These are phyloP conservation scores for Speleostelium caveatum DNA, from an alignment of 78 protist species.

Conservation along the genomic window DNA sequence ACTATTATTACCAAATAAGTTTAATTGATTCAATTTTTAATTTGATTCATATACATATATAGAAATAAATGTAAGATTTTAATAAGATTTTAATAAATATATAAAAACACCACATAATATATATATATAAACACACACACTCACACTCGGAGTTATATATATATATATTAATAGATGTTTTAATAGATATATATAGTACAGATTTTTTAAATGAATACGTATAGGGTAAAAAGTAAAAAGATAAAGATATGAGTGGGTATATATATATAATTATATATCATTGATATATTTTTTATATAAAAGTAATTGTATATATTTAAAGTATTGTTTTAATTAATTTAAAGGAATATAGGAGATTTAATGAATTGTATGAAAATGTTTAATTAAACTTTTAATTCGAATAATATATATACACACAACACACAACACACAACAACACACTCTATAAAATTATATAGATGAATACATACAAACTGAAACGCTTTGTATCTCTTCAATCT, in stretches of 20 bases:
- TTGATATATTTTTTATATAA: too few relatives aligned
- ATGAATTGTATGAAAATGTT: background rate
- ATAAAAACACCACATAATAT: background rate
- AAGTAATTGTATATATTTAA: too few relatives aligned
- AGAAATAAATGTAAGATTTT: background rate
- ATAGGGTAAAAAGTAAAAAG: too few relatives aligned
- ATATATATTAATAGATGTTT: background rate
- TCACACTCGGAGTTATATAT: background rate
- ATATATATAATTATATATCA: too few relatives aligned
- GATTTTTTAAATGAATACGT: too few relatives aligned
- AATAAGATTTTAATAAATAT: background rate
- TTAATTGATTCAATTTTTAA: background rate
- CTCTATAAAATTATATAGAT: too few relatives aligned
- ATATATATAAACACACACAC: background rate
- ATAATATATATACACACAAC: background rate
- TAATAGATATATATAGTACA: too few relatives aligned
- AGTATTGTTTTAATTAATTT: too few relatives aligned
- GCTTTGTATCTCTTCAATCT: constrained; percentile 49
- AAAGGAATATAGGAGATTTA: background rate
- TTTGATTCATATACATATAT: background rate
- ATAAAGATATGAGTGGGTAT: too few relatives aligned
- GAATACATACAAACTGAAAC: constrained; percentile 59
- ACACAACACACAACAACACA: too few relatives aligned
- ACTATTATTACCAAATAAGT: constrained; percentile 39
- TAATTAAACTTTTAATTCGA: background rate